phyloP scores from a whole-genome alignment of 164 flowering plant genomes.

The Annona cherimola region DNA sequence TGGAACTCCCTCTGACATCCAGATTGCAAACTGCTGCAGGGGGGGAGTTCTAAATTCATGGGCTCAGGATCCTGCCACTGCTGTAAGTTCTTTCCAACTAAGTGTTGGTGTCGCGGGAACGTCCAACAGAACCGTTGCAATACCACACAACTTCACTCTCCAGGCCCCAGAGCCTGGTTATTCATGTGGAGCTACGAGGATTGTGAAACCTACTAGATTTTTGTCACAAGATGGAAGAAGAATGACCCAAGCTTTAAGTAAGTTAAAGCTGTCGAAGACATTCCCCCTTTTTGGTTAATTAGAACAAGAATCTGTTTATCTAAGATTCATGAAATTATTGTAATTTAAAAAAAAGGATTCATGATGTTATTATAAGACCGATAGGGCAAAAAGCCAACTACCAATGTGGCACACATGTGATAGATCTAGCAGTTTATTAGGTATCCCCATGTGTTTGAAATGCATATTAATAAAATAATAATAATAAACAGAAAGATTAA shows the following conservation, averaged over 20 bases:
- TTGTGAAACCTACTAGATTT: constrained; percentile 42
- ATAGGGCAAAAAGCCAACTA: too few relatives aligned
- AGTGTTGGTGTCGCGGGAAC: constrained; percentile 74
- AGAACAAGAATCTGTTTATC: too few relatives aligned
- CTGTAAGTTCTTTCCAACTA: constrained; percentile 56
- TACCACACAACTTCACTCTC: constrained; percentile 62
- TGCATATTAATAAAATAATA: too few relatives aligned
- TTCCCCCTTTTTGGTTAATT: neutral
- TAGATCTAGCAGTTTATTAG: too few relatives aligned
- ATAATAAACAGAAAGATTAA: too few relatives aligned
- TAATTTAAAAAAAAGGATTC: too few relatives aligned
- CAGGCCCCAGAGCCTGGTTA: constrained; percentile 69
- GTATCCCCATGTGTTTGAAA: too few relatives aligned
- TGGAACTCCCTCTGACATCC: constrained; percentile 66
- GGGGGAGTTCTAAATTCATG: constrained; percentile 72
- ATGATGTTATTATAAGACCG: too few relatives aligned
- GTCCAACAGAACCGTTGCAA: constrained; percentile 49
- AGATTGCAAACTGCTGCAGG: constrained; percentile 66
- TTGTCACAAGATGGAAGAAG: constrained; percentile 44
- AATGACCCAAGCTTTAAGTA: constrained; percentile 66
- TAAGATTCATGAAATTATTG: too few relatives aligned
- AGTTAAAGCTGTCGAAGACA: constrained; percentile 16
- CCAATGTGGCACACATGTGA: too few relatives aligned
- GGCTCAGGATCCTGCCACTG: constrained; percentile 62
- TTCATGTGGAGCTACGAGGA: constrained; percentile 51